Evolutionary conservation across 2,329 filamentous ascomycete genomes (phyloP), one percentile per base, ranked within the genome.

Genomic region (Botryotinia globosa): DNA sequence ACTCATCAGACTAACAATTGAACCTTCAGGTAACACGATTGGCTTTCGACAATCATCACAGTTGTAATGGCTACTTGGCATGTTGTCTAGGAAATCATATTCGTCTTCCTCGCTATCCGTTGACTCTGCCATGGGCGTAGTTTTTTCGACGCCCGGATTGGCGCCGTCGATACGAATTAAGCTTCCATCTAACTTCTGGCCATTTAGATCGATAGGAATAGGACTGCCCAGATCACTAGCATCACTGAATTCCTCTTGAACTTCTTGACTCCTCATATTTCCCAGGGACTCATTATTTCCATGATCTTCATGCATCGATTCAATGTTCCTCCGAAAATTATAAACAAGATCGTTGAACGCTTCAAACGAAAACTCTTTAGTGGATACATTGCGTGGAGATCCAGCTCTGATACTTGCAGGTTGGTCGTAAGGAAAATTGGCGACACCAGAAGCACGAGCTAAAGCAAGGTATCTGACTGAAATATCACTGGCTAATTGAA

Each of bases 41-140:
- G 54, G 67, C 20, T 69, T 69, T 14, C 54, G 54, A 45, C 67
- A 69, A 32, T 37, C n/a, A n/a, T 69, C 54, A 2, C 67, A 69
- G 22, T 69, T 69, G 29, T 69, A 45, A 44, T 69, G 66, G 34
- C 51, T 61, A 8, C 54, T 45, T 34, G 4, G 25, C 22, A 44
- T 37, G 8, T 45, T 37, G 42, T 14, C 12, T 45, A n/a, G 8
- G 4, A 61, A 18, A 7, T 10, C 18, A 56, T 56, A 42, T 7
- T 69, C 39, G 45, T 69, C 54, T 8, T 69, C 67, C 32, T 69
- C 54, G 20, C n/a, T 61, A 25, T 34, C 29, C 44, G 54, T 16
- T 4, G 67, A 42, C 18, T 42, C 48, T 42, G 34, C 25, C 3
- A 7, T 56, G 18, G 7, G 18, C 10, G 9, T 56, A 2, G n/a